Conservation (phyloP, 768 basidiomycete genomes). For the Pulveroboletus ravenelii region DNA sequence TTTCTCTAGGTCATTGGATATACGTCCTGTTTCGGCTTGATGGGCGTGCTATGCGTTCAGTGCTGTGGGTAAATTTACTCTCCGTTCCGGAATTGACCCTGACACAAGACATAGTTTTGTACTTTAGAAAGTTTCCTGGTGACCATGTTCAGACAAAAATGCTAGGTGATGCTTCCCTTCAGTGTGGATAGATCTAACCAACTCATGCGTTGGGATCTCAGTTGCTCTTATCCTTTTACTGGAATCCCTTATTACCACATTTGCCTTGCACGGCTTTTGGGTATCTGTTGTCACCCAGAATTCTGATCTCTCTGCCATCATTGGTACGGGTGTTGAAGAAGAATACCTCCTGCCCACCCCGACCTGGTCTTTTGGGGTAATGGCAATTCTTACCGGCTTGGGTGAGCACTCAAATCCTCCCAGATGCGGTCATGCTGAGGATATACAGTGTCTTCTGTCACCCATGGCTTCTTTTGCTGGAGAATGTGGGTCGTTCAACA, state of each 20-base stretch:
- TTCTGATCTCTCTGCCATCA: background rate
- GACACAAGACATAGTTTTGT: background rate
- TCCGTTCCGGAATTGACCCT: no score
- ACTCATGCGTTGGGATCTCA: background rate
- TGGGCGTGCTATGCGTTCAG: background rate
- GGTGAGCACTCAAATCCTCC: background rate
- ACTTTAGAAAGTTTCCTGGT: background rate
- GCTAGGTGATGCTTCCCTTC: background rate
- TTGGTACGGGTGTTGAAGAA: background rate
- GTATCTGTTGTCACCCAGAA: background rate
- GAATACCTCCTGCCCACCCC: background rate
- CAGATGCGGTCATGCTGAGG: background rate
- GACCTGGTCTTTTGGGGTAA: background rate
- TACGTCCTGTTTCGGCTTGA: background rate
- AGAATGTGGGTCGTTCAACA: background rate
- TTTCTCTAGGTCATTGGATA: background rate
- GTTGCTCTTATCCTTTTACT: background rate
- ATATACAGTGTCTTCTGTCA: background rate
- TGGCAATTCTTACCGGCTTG: background rate
- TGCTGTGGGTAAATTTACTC: background rate
- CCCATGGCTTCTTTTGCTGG: background rate
- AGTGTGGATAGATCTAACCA: background rate
- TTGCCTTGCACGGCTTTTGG: background rate
- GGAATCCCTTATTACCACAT: background rate
- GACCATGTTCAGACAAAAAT: background rate